A percentile compares a stretch with the other conserved stretches of the same genome.
Conservation (phyloP, 371 early-diverging fungal genomes). For the Rhizopus sp. region DNA sequence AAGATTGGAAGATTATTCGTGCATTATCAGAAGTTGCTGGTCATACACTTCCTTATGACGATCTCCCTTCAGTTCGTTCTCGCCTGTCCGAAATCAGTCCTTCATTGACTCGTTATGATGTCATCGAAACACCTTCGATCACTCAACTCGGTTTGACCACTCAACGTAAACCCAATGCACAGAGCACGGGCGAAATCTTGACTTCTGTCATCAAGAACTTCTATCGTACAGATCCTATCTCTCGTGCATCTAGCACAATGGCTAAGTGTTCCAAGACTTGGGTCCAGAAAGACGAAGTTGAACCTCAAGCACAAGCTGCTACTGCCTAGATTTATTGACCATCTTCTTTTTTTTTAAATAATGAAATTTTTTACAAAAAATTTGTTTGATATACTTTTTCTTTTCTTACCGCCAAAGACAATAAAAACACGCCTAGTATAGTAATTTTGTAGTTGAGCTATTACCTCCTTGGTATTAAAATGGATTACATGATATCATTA, state of each 20-base stretch:
- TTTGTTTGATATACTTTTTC: too few relatives aligned
- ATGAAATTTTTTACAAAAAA: too few relatives aligned
- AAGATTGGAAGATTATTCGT: slow-evolving; percentile 98
- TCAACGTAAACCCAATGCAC: slow-evolving; percentile 49
- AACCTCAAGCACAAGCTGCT: slow-evolving; percentile 40
- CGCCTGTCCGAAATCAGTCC: slow-evolving; percentile 91
- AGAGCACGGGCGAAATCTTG: slow-evolving; percentile 48
- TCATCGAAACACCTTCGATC: slow-evolving; percentile 62
- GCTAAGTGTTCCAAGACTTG: slow-evolving; percentile 87
- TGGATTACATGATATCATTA: too few relatives aligned
- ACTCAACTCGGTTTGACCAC: slow-evolving; percentile 64
- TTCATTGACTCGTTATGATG: slow-evolving; percentile 75
- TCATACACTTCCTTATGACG: slow-evolving; percentile 87
- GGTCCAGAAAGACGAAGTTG: slow-evolving; percentile 39
- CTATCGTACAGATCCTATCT: slow-evolving; percentile 94
- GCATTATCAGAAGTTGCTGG: slow-evolving; percentile 93
- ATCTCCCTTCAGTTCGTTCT: slow-evolving; percentile 75
- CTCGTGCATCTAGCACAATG: slow-evolving; percentile 94
- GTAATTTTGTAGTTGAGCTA: too few relatives aligned
- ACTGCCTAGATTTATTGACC: slow-evolving; percentile 32
- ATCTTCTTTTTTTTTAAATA: neutral
- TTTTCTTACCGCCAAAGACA: too few relatives aligned
- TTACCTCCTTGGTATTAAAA: too few relatives aligned
- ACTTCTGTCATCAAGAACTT: slow-evolving; percentile 80
- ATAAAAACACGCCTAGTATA: too few relatives aligned